These are phyloP conservation scores for Kernera saxatilis DNA, from an alignment of 345 rosid species.

Conservation along the genomic window DNA sequence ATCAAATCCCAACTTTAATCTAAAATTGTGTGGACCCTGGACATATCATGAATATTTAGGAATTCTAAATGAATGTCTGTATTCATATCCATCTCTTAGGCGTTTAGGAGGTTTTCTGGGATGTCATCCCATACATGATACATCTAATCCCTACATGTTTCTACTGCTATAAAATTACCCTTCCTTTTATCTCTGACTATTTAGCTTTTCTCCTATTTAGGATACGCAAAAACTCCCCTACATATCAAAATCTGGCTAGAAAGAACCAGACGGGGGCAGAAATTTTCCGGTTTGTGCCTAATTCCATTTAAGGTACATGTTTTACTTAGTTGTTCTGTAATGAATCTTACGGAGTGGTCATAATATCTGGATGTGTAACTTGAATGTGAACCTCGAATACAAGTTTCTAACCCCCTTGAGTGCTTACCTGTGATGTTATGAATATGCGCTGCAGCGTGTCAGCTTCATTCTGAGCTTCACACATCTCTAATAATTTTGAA, in stretches of 20 bases:
- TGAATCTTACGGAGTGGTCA: background rate
- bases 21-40: background rate
- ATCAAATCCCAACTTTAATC: background rate
- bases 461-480: slow-evolving; percentile 56
- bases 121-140: background rate
- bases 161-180: background rate
- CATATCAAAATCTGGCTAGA: background rate
- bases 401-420: background rate
- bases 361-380: background rate
- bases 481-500: slow-evolving; percentile 45
- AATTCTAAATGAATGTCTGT: no score
- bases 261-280: background rate
- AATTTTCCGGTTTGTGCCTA: background rate
- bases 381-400: background rate
- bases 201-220: background rate
- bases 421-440: slow-evolving; percentile 78
- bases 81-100: background rate
- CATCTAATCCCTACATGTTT: background rate
- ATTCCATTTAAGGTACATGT: background rate
- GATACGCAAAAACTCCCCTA: background rate
- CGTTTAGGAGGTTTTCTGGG: background rate
- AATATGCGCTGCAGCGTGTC: slow-evolving; percentile 73
- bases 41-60: no score
- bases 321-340: background rate
- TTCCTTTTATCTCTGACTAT: background rate